Evolutionary conservation across 345 rosid species (phyloP).

Genomic region (Euphorbia lathyris): DNA sequence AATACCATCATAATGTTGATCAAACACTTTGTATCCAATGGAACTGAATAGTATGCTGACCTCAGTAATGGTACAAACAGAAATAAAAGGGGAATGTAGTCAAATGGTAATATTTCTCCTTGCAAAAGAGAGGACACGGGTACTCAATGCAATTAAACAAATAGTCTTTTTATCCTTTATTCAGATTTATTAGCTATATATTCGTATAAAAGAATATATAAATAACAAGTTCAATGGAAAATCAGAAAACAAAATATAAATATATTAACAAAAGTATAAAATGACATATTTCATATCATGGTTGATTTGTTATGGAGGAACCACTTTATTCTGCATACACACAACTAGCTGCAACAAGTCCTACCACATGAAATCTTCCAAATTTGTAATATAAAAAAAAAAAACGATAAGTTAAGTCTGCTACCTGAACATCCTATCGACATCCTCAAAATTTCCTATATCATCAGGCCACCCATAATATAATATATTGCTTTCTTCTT

Average conservation of each 20-base stretch:
- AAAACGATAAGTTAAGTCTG: not conserved
- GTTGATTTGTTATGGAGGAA: too few relatives aligned
- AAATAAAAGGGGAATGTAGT: not conserved
- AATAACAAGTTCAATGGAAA: not conserved
- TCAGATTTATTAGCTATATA: not conserved
- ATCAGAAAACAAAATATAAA: not conserved
- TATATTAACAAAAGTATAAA: not conserved
- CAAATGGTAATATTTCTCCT: not conserved
- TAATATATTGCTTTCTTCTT: conserved; percentile 56
- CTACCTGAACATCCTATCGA: conserved; percentile 88
- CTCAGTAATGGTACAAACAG: not conserved
- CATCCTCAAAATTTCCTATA: conserved; percentile 85
- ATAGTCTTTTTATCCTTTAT: not conserved
- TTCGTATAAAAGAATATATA: not conserved
- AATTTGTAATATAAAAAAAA: not conserved
- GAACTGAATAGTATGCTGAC: not conserved
- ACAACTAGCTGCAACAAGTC: not conserved
- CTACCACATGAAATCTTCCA: not conserved
- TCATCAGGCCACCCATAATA: conserved; percentile 75
- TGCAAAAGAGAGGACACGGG: not conserved
- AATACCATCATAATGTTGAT: not conserved
- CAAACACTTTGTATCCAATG: not conserved
- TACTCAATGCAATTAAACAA: not conserved
- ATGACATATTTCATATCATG: too few relatives aligned
- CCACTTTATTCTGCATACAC: too few relatives aligned